Evolutionary conservation across 371 early-diverging fungal species (phyloP), one percentile per base, ranked within the genome.

Genomic region (Syncephalastrum racemosum): DNA sequence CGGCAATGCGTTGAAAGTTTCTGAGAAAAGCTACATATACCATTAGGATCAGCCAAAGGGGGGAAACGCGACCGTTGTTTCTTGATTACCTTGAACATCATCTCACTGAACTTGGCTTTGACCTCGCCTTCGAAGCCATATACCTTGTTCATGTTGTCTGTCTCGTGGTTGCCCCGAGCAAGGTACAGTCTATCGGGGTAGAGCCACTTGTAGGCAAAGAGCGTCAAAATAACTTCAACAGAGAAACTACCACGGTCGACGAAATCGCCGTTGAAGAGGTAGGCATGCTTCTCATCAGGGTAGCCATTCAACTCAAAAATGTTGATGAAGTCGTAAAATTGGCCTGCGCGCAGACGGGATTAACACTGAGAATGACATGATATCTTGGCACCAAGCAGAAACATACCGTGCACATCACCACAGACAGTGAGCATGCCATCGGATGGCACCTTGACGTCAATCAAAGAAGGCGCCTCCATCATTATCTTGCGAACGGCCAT

Each of bases 121-220:
- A 95, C 92, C 74, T 99, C 99, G 20, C 96, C 98, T 75, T 98
- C 96, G 62, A 99, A 99, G 2, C 99, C 99, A 70, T 98, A 99
- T 24, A 94, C 90, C 79, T 92, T 92, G 83, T 99, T 99, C 94
- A 99, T 98, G 66, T 93, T 91, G 54, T 90, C 89, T 0, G 97
- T 93, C 68, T 99, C 99, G 74, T 99, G 99, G 75, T 99, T 99
- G 54, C 99, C 99, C 56, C 99, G 92, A 19, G 93, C 90, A 55
- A 98, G 70, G 68, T 82, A 93, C 62, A 99, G 75, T 8, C 81
- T 73, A 18, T 88, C 71, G 12, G 99, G 99, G 66, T 95, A 95
- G 48, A 95, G 79, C 67, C 89, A 82, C 71, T 96, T 95, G 81
- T 86, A 94, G 6, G 94, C 86, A 56, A 98, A 87, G 45, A 99